phyloP scores from a whole-genome alignment of 371 early-diverging fungal genomes.

The Parasitella parasitica region DNA sequence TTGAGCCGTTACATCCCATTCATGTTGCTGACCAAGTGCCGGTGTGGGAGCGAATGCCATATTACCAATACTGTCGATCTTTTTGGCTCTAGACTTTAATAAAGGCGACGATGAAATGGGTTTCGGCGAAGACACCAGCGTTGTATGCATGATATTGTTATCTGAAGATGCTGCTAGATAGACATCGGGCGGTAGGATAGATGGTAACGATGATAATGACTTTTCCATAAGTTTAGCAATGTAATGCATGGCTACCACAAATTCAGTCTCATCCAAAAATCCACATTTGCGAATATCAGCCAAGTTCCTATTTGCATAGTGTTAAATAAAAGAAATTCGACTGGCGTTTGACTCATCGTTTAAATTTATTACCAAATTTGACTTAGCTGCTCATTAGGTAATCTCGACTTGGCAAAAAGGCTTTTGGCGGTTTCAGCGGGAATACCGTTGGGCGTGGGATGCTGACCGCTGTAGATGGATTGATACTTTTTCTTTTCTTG shows the following conservation, averaged over 20 bases:
- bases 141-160: neutral
- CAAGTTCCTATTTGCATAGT: constrained; percentile 49
- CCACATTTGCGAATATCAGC: constrained; percentile 65
- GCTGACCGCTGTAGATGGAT: constrained; percentile 18
- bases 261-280: constrained; percentile 61
- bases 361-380: constrained; percentile 31
- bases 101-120: constrained; percentile 23
- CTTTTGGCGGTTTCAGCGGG: constrained; percentile 16
- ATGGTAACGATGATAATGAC: constrained; percentile 29
- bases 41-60: constrained; percentile 33
- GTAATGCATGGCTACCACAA: constrained; percentile 76
- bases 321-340: too few relatives aligned
- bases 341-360: too few relatives aligned
- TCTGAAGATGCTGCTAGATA: constrained; percentile 12
- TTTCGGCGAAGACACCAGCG: neutral
- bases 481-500: constrained; percentile 21
- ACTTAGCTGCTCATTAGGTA: constrained; percentile 20
- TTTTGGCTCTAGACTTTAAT: constrained; percentile 16
- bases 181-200: constrained; percentile 13
- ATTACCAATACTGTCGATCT: constrained; percentile 42
- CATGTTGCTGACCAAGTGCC: constrained; percentile 1
- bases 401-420: constrained; percentile 24
- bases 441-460: constrained; percentile 16
- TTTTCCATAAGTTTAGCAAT: constrained; percentile 69
- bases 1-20: constrained; percentile 72